Base-by-base conservation (phyloP, 1,284 basidiomycete species). In the Mycosarcoma maydis region DNA sequence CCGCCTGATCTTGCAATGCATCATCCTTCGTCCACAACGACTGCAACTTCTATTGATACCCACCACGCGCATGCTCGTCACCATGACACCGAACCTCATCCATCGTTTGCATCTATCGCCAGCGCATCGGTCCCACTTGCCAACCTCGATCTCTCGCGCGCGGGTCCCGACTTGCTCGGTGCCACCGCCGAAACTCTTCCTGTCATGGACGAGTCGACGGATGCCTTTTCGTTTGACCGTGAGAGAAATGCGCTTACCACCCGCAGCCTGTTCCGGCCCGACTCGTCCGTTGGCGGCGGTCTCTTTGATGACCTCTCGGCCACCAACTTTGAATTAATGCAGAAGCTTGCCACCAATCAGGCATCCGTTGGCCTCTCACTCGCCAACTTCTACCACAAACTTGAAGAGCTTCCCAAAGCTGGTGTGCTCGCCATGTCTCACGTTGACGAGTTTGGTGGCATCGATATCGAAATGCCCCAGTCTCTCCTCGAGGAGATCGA, bases 381-480 rank as follows among this genome's bases (percentile, higher is more conserved):
- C 38, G 44, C 54, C 44, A 62, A 61, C 45, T 76, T 77, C 50
- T 72, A 72, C 37, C 43, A 60, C 44, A 67, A 73, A 54, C 57
- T 77, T 40, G 75, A 77, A 40, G 59, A 56, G 13, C 56, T 77
- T 7, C 75, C 75, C 44, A 77, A 77, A 40, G 75, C 75, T 14
- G 73, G 73, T 29, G 54, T 68, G 16, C 47, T 67, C 17, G 27
- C 34, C 49, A 41, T 48, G 41, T 44, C 51, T 37, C 47, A 41
- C 23, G 44, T 60, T 22, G 64, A 66, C 34, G 68, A 72, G 17
- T 46, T 48, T 16, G 52, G 45, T 29, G 53, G 42, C 45, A 46
- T 62, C 34, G 61, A 73, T 11, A 43, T 67, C 20, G 64, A 68
- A 39, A 60, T 67, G 59, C 53, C 55, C 3, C 55, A 48, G 48